Percentiles rank a stretch among this genome's conserved stretches.
These are phyloP conservation scores for Penicillium sumatraense DNA, from an alignment of 2,329 filamentous ascomycete genomes.

Conservation along the genomic window DNA sequence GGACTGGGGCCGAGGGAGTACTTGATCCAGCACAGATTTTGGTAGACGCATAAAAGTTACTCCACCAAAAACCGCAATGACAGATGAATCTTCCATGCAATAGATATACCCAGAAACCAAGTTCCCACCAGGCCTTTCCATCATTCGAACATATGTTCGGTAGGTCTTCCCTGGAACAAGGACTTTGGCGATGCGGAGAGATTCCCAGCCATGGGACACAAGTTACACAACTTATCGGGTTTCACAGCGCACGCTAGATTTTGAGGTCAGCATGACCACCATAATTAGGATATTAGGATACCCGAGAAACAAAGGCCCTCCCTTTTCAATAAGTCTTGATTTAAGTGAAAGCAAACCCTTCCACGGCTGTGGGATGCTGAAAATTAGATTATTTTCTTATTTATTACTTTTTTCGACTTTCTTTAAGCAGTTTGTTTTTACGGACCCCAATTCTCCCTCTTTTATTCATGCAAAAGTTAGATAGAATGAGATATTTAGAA, in stretches of 20 bases:
- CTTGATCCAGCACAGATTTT: conserved; percentile 1
- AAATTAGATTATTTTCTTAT: too few relatives aligned
- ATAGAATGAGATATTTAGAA: too few relatives aligned
- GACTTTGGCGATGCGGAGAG: conserved; percentile 28
- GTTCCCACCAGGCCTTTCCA: conserved; percentile 31
- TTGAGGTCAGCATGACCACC: neutral
- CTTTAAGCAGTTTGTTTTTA: too few relatives aligned
- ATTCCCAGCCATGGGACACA: conserved; percentile 42
- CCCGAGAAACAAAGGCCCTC: too few relatives aligned
- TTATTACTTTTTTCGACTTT: too few relatives aligned
- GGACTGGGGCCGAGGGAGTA: neutral
- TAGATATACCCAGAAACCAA: conserved; percentile 3
- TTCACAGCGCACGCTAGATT: neutral
- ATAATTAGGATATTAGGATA: neutral
- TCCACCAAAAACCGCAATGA: conserved; percentile 34
- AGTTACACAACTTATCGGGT: neutral
- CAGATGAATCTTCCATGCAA: conserved; percentile 51
- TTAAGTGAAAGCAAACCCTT: too few relatives aligned
- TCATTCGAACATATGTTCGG: conserved; percentile 12
- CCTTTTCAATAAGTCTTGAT: too few relatives aligned
- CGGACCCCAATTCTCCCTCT: too few relatives aligned
- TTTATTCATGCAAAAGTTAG: too few relatives aligned
- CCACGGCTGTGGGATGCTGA: too few relatives aligned
- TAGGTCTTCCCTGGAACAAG: conserved; percentile 6
- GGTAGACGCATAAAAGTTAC: conserved; percentile 1